Conservation (phyloP, 1,284 basidiomycete genomes). For the Fomes fomentarius region DNA sequence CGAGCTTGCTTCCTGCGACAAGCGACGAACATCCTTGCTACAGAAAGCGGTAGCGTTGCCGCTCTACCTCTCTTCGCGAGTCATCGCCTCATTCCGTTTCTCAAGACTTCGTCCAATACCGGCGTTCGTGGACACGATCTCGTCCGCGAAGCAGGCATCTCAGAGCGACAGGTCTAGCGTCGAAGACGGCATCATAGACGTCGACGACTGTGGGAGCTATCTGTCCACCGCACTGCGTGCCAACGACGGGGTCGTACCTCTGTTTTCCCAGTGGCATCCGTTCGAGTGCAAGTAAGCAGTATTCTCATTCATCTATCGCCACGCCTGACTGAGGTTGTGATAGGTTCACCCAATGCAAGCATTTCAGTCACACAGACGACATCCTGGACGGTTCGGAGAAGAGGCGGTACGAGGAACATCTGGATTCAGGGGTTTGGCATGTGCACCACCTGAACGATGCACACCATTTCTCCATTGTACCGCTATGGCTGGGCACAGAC, state of each 20-base stretch:
- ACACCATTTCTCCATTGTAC: slow-evolving; percentile 46
- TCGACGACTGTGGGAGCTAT: slow-evolving; percentile 6
- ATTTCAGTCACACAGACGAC: slow-evolving; percentile 18
- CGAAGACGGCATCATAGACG: slow-evolving; percentile 14
- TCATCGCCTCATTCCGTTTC: slow-evolving; percentile 42
- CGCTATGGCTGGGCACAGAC: slow-evolving; percentile 40
- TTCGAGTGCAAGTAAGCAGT: slow-evolving; percentile 45
- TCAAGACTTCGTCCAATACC: slow-evolving; percentile 39
- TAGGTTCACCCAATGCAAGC: slow-evolving; percentile 29
- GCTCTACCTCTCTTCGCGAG: slow-evolving; percentile 30
- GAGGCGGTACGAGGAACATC: slow-evolving; percentile 11
- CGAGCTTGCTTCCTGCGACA: neutral
- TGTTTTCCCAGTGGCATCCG: slow-evolving; percentile 60
- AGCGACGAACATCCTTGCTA: slow-evolving; percentile 1
- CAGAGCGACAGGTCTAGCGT: neutral
- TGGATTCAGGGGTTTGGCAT: slow-evolving; percentile 46
- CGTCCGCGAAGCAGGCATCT: slow-evolving; percentile 4
- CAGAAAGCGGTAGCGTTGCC: slow-evolving; percentile 19
- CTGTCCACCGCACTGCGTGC: slow-evolving; percentile 26
- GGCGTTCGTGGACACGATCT: slow-evolving; percentile 31
- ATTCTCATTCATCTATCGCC: neutral
- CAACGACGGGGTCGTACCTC: slow-evolving; percentile 55
- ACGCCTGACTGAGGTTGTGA: neutral
- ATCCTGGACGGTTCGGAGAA: slow-evolving; percentile 7
- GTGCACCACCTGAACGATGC: slow-evolving; percentile 40